Base-by-base conservation (phyloP, 192 early-diverging fungal species). In the Podila verticillata region DNA sequence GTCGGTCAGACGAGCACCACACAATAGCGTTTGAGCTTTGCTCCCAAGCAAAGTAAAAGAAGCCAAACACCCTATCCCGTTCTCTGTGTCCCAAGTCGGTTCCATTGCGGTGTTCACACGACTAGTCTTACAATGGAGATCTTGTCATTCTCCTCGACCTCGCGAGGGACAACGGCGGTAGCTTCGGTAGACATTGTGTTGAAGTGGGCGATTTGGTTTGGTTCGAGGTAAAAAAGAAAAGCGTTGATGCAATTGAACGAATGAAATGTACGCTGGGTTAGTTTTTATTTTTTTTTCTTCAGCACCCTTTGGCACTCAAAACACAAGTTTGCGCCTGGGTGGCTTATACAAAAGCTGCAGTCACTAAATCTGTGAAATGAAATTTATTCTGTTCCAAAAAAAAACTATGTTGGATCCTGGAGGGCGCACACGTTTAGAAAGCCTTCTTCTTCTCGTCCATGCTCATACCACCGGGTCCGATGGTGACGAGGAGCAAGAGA, bases 381-480 rank as follows among this genome's bases (percentile, higher is more conserved):
- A 13, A 8, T 9, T 36, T 6, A 7, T 36, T 36, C 7, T 36
- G 7, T 36, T 36, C 35, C 6, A 10, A 39, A 39, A 39, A 39
- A 39, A 36, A 36, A 36, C 35, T 36, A 36, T 36, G 35, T 5
- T 39, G 4, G 36, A 39, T 39, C 36, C 36, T 12, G 36, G 36
- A 30, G 20, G 35, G 8, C 51, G n/a, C n/a, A n/a, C n/a, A n/a
- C n/a, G 22, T 31, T 84, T 93, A 98, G 85, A 92, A 97, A 65
- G 88, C 91, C 81, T 98, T 98, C 86, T 98, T 98, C 89, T 98
- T 97, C 81, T 97, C 96, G 84, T 98, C 97, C 78, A 97, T 89
- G 48, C 95, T 96, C 73, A 97, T 90, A 63, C 95, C 95, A 68
- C 97, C 96, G 44, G 91, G 92, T 58, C 96, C 97, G 58, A 97